These are phyloP conservation scores for Eleusine indica DNA, from an alignment of 176 grass and related monocot species.

Conservation along the genomic window DNA sequence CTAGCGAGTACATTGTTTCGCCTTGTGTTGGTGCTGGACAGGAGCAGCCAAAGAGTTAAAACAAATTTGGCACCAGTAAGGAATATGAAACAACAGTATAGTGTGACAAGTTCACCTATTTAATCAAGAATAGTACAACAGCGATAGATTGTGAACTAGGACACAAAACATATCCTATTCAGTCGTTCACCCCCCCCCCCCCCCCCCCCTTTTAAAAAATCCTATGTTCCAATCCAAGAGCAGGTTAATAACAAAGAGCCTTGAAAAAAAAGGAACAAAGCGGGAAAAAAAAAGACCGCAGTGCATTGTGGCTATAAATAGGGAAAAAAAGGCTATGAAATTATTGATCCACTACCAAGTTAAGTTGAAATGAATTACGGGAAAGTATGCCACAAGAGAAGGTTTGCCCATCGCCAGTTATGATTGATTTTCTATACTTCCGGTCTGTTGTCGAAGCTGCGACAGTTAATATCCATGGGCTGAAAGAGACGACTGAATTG, in stretches of 20 bases:
- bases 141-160: not conserved
- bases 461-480: conserved; percentile 94
- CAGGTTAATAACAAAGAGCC: not conserved
- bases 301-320: not conserved
- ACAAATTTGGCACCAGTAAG: conserved; percentile 24
- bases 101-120: not conserved
- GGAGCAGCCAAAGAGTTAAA: conserved; percentile 16
- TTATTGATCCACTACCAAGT: not conserved
- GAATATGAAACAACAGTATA: conserved; percentile 3
- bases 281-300: not conserved
- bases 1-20: conserved; percentile 62
- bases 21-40: conserved; percentile 67
- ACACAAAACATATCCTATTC: not conserved
- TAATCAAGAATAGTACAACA: not conserved
- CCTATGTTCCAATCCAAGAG: too few species aligned
- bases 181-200: not conserved
- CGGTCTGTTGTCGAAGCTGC: conserved; percentile 74
- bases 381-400: conserved; percentile 61
- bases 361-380: conserved; percentile 56
- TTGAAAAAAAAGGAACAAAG: too few species aligned
- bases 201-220: too few species aligned
- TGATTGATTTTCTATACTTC: conserved; percentile 69
- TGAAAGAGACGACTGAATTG: conserved; percentile 82
- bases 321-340: too few species aligned
- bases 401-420: conserved; percentile 60